phyloP scores from a whole-genome alignment of 2,329 filamentous ascomycete genomes.

The Fusarium dlaminii region DNA sequence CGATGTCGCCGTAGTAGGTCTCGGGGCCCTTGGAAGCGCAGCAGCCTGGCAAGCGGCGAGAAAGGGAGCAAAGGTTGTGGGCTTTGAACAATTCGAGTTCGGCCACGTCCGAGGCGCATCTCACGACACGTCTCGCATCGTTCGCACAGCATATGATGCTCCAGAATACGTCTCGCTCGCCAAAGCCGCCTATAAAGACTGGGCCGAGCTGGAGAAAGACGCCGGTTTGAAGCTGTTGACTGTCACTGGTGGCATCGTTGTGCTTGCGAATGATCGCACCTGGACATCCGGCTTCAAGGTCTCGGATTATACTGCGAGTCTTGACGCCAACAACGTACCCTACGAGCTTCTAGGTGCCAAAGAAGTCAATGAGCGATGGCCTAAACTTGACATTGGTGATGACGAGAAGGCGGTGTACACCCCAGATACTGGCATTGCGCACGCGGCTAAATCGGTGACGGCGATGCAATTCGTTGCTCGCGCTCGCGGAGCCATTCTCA shows the following conservation, averaged over 20 bases:
- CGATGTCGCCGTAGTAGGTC: background rate
- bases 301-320: background rate
- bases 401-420: background rate
- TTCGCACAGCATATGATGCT: background rate
- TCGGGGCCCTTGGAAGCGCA: background rate
- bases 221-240: background rate
- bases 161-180: background rate
- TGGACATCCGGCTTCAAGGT: background rate
- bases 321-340: background rate
- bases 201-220: background rate
- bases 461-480: slow-evolving; percentile 5
- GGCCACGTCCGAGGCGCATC: background rate
- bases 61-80: background rate
- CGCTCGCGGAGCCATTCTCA: background rate
- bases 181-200: background rate
- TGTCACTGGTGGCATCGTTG: background rate
- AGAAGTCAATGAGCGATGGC: background rate
- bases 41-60: background rate
- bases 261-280: background rate
- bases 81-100: slow-evolving; percentile 4
- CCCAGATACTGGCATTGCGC: slow-evolving; percentile 2
- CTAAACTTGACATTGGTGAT: background rate
- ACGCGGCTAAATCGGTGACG: background rate
- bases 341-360: background rate
- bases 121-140: slow-evolving; percentile 4